Evolutionary conservation across 768 basidiomycete species (phyloP).

Genomic region (Serendipita sp.): DNA sequence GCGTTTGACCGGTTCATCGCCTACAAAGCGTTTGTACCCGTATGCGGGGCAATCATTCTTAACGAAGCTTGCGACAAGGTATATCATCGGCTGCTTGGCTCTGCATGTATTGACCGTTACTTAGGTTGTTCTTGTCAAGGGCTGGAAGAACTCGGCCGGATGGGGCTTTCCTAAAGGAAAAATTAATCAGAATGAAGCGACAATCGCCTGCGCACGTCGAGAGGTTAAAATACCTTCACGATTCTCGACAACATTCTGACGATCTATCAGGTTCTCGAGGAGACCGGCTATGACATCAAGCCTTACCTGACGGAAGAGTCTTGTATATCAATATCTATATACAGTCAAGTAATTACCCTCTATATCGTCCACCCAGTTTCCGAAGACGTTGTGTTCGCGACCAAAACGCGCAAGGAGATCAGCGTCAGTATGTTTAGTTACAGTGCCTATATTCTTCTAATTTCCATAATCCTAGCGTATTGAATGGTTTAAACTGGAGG

Average conservation of each 20-base stretch:
- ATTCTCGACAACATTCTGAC: background rate
- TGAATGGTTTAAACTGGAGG: conserved; percentile 81
- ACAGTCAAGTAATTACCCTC: conserved; percentile 79
- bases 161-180: conserved; percentile 99
- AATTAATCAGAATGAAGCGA: conserved; percentile 86
- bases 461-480: conserved; percentile 28
- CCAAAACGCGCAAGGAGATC: conserved; percentile 94
- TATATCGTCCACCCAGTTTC: conserved; percentile 80
- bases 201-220: conserved; percentile 71
- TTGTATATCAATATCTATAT: conserved; percentile 72
- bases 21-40: conserved; percentile 93
- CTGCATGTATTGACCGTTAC: conserved; percentile 59
- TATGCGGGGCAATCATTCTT: conserved; percentile 94
- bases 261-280: conserved; percentile 66
- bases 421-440: conserved; percentile 42
- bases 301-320: conserved; percentile 48
- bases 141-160: conserved; percentile 90
- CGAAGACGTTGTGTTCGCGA: conserved; percentile 79
- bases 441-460: background rate
- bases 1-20: conserved; percentile 83
- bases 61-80: conserved; percentile 91
- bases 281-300: conserved; percentile 84
- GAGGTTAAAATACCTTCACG: conserved; percentile 42
- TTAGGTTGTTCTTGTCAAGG: conserved; percentile 93
- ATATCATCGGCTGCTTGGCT: background rate